A percentile compares a stretch with the other conserved stretches of the same genome.
Evolutionary conservation across 176 grass and related monocot genomes (phyloP).

Genomic region (Hsuehochloa calcarea): DNA sequence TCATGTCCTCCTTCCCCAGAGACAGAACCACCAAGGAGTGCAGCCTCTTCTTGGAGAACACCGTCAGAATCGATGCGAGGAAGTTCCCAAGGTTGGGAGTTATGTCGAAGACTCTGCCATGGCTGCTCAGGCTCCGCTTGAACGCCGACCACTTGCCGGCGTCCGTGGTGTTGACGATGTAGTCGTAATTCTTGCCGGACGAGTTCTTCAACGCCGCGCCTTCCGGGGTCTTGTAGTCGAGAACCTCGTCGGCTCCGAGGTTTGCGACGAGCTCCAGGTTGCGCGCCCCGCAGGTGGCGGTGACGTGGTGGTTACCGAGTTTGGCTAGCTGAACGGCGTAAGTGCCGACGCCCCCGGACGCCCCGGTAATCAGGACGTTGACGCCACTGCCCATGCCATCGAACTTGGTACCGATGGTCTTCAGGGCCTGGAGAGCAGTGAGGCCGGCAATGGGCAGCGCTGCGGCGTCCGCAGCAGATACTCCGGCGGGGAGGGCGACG

Average conservation of each 20-base stretch:
- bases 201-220: slow-evolving; percentile 32
- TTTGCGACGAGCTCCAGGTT: slow-evolving; percentile 41
- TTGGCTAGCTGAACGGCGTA: slow-evolving; percentile 56
- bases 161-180: not conserved
- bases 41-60: slow-evolving; percentile 1
- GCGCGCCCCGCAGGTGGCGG: slow-evolving; percentile 50
- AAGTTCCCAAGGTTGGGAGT: not conserved
- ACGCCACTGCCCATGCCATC: slow-evolving; percentile 6
- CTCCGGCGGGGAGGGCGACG: not conserved
- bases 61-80: not conserved
- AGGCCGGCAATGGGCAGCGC: slow-evolving; percentile 27
- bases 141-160: not conserved
- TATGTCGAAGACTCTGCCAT: not conserved
- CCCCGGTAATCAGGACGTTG: slow-evolving; percentile 44
- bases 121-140: not conserved
- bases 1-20: not conserved
- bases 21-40: not conserved
- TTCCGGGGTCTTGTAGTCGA: slow-evolving; percentile 17
- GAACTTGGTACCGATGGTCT: slow-evolving; percentile 28
- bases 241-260: slow-evolving; percentile 32
- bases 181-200: slow-evolving; percentile 44
- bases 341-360: slow-evolving; percentile 49
- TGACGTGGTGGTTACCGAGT: slow-evolving; percentile 40
- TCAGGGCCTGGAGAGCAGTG: slow-evolving; percentile 35
- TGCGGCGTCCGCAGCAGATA: slow-evolving; percentile 35